Conservation (phyloP, 139 green algal genomes). For the Closterium sp. region DNA sequence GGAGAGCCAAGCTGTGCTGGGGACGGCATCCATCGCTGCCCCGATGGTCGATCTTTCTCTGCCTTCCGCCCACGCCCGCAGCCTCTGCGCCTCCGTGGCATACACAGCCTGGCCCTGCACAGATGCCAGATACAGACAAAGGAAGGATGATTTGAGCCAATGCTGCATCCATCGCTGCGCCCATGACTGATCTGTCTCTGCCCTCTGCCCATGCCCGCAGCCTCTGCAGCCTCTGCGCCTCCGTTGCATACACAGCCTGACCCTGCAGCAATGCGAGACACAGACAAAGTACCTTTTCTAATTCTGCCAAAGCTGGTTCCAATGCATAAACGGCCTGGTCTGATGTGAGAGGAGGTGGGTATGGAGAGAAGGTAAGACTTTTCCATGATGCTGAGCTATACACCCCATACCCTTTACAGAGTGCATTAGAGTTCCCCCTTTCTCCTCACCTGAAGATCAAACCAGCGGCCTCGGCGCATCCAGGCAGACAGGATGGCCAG, state of each 20-base stretch:
- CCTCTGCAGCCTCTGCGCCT: conserved; percentile 36
- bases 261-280: no score
- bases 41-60: background rate
- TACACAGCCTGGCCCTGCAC: conserved; percentile 37
- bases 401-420: no score
- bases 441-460: conserved; percentile 62
- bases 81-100: conserved; percentile 36
- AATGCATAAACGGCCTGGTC: no score
- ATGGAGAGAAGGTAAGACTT: no score
- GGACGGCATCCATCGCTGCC: conserved; percentile 24
- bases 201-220: conserved; percentile 6
- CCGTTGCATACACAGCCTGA: conserved; percentile 31
- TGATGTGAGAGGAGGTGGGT: no score
- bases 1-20: conserved; percentile 9
- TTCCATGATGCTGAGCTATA: no score
- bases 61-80: conserved; percentile 17
- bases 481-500: conserved; percentile 64
- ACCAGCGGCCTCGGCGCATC: conserved; percentile 67
- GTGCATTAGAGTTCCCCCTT: no score
- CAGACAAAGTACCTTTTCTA: no score
- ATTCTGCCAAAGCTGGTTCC: no score
- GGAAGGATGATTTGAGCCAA: background rate
- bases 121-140: no score
- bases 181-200: background rate
- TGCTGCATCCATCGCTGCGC: conserved; percentile 23